A percentile compares a stretch with the other conserved stretches of the same genome.
Conservation (phyloP, 2,329 filamentous ascomycete species). For the Talaromyces pinophilus region DNA sequence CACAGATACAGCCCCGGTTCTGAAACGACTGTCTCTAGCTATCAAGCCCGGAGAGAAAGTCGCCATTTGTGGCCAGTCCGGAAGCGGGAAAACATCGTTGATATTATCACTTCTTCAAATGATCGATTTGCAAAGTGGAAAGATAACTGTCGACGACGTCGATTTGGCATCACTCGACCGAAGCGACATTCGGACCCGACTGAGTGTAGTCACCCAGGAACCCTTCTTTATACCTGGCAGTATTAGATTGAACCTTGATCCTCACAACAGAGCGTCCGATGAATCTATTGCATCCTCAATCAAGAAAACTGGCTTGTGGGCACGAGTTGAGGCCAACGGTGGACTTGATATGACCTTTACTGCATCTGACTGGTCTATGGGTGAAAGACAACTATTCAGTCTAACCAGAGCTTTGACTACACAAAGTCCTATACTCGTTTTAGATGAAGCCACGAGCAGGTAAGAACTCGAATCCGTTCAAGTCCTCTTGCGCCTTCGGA, state of each 20-base stretch:
- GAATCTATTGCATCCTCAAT: constrained; percentile 39
- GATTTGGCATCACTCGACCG: constrained; percentile 42
- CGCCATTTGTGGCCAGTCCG: constrained; percentile 45
- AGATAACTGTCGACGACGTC: constrained; percentile 45
- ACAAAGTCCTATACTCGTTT: constrained; percentile 44
- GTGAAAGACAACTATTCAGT: constrained; percentile 65
- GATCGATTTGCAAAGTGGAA: constrained; percentile 42
- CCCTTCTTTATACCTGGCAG: constrained; percentile 45
- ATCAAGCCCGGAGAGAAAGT: constrained; percentile 47
- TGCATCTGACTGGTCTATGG: constrained; percentile 54
- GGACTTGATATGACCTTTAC: constrained; percentile 47
- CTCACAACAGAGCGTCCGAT: constrained; percentile 34
- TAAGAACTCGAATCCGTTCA: constrained; percentile 24
- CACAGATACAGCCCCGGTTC: constrained; percentile 36
- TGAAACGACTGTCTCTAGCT: constrained; percentile 49
- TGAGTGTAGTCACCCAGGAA: constrained; percentile 49
- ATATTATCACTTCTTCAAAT: constrained; percentile 45
- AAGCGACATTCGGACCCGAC: constrained; percentile 40
- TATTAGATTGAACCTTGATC: constrained; percentile 44
- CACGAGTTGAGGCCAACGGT: constrained; percentile 34
- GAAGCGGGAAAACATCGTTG: constrained; percentile 42
- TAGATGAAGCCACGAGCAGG: constrained; percentile 47
- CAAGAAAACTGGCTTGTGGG: constrained; percentile 39
- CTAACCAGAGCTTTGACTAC: constrained; percentile 61
- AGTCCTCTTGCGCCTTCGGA: neutral